phyloP scores from a whole-genome alignment of 148 eudicot species.

The Amaranthus hypochondriacus region DNA sequence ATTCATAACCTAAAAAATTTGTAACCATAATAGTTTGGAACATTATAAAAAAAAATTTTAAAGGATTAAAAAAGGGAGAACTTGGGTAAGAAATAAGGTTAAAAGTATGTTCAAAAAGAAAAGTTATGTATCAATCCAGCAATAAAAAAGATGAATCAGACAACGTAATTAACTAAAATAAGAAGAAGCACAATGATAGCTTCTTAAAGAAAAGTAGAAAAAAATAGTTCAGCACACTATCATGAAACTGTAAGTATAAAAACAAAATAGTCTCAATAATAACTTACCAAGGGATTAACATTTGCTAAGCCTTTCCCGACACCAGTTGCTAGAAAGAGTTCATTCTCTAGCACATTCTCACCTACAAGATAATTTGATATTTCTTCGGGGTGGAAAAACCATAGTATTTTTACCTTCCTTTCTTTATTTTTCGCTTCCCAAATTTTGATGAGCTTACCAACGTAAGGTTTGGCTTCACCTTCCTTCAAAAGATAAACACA shows the following conservation, averaged over 20 bases:
- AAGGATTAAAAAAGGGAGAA: too few relatives aligned
- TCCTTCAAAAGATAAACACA: conserved; percentile 51
- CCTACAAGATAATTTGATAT: conserved; percentile 37
- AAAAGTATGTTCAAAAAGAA: too few relatives aligned
- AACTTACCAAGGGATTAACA: conserved; percentile 56
- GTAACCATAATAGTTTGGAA: too few relatives aligned
- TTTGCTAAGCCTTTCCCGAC: conserved; percentile 52
- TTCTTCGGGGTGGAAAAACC: conserved; percentile 72
- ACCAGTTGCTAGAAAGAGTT: conserved; percentile 63
- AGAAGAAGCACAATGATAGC: not conserved
- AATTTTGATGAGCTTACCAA: conserved; percentile 58
- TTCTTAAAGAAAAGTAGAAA: not conserved
- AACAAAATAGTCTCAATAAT: not conserved
- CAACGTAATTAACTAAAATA: not conserved
- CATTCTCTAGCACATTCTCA: conserved; percentile 33
- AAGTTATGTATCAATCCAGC: not conserved
- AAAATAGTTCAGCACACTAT: not conserved
- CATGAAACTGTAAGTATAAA: not conserved
- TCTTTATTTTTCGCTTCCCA: conserved; percentile 37
- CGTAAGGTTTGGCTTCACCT: conserved; percentile 40
- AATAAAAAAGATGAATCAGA: not conserved
- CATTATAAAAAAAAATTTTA: too few relatives aligned
- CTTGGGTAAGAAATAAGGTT: too few relatives aligned
- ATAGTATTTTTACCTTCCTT: conserved; percentile 52
- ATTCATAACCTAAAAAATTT: too few relatives aligned